Conservation (phyloP, 2,329 filamentous ascomycete genomes). For the Xylaria sp. region DNA sequence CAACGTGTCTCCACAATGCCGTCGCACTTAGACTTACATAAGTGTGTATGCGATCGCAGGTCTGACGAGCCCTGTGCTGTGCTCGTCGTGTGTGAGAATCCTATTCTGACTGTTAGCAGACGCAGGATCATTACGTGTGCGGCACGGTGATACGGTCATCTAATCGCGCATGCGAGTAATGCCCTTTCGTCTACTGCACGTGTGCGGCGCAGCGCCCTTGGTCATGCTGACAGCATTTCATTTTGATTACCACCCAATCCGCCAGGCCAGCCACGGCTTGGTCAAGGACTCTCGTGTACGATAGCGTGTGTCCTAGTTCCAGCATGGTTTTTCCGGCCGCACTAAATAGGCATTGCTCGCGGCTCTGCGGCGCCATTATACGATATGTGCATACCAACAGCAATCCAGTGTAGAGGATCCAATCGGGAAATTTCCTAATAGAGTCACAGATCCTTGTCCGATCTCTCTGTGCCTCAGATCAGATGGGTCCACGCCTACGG, state of each 20-base stretch:
- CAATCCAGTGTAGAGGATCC: not conserved
- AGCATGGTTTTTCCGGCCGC: not conserved
- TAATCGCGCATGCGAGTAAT: not conserved
- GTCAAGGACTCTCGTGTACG: not conserved
- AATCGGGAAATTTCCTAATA: not conserved
- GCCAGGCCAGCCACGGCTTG: not conserved
- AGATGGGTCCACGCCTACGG: too few relatives aligned
- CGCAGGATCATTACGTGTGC: slow-evolving; percentile 4
- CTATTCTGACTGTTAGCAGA: slow-evolving; percentile 6
- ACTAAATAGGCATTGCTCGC: not conserved
- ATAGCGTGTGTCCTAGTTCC: too few relatives aligned
- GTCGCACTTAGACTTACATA: too few relatives aligned
- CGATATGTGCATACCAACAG: not conserved
- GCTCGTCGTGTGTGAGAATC: not conserved
- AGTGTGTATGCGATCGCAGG: not conserved
- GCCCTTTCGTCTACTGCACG: not conserved
- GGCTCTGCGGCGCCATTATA: slow-evolving; percentile 11
- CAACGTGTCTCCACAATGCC: slow-evolving; percentile 16
- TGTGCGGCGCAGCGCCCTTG: not conserved
- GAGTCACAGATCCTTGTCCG: not conserved
- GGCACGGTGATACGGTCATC: not conserved
- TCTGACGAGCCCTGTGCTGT: not conserved
- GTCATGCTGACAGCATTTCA: not conserved
- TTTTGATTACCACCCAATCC: slow-evolving; percentile 12
- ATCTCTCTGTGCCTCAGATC: slow-evolving; percentile 13